Percentiles rank a stretch among this genome's conserved stretches.
Conservation (phyloP, 192 early-diverging fungal genomes). For the Chytriomyces hyalinus region DNA sequence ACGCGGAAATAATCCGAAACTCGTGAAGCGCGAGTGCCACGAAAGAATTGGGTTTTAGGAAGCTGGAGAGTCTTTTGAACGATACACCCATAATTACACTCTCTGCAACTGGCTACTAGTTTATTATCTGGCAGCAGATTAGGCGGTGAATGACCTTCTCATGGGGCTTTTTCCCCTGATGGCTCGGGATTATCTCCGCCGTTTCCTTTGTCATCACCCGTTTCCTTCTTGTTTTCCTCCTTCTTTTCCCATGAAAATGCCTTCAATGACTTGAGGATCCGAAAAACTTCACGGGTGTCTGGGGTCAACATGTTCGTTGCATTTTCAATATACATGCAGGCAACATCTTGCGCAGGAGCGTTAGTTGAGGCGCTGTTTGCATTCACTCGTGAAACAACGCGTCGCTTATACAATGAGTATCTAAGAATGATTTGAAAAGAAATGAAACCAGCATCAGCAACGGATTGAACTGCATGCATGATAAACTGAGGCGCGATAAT, state of each 20-base stretch:
- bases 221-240: not conserved
- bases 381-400: constrained; percentile 1
- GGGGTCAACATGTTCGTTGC: constrained; percentile 9
- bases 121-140: too few species aligned
- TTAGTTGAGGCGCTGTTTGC: not conserved
- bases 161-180: too few species aligned
- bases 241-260: not conserved
- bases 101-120: too few species aligned
- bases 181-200: not conserved
- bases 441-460: not conserved
- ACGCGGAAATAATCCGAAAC: too few species aligned
- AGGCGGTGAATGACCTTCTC: too few species aligned
- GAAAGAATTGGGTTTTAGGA: too few species aligned
- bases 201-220: not conserved
- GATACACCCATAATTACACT: too few species aligned
- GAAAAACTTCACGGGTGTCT: constrained; percentile 20
- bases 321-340: constrained; percentile 16
- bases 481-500: not conserved
- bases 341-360: not conserved
- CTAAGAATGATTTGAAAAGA: not conserved
- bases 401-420: constrained; percentile 24
- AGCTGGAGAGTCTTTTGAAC: too few species aligned
- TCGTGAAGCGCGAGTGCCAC: too few species aligned
- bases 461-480: not conserved
- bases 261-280: constrained; percentile 29